Base-by-base conservation (phyloP, 2,329 filamentous ascomycete species). In the Beauveria australis region DNA sequence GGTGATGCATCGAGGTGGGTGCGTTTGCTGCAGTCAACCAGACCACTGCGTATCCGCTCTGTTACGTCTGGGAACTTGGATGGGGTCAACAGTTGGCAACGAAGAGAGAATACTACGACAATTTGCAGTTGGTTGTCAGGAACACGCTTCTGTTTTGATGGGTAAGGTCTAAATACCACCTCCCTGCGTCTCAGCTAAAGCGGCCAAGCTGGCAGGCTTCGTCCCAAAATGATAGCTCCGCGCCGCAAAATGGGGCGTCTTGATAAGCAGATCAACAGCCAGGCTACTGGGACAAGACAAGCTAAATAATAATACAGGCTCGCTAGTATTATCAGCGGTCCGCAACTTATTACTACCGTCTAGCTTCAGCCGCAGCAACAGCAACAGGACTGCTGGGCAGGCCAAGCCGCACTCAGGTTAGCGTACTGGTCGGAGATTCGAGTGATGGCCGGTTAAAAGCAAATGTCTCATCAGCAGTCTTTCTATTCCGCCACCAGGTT, bases 241-340 rank as follows among this genome's bases (percentile, higher is more conserved):
- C 54, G 54, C 54, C 44, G 41, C 30, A 28, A 19, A 26, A 28
- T 16, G 33, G 28, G 37, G 19, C 24, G 19, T 30, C 37, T 22
- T 59, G 56, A 59, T 59, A 59, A 59, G 47, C 41, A 56, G 53
- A 28, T 28, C 24, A 30, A 28, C 52, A 54, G 52, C 52, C 43
- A 26, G 37, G 18, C 40, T 37, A 43, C 9, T 9, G 2, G 12
- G 7, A 24, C 14, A 43, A 41, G 9, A 22, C 33, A 8, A 12
- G 51, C 33, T 40, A 43, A 41, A n/a, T 2, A 22, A n/a, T 54
- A 24, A 24, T 37, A 44, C 48, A 53, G 22, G 19, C 51, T 26
- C 18, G 49, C 30, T 22, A 40, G 19, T 37, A 52, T 52, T 52
- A 57, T 41, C 26, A 57, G 26, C 19, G 47, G 43, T 19, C 19